Evolutionary conservation across 2,329 filamentous ascomycete species (phyloP).

Genomic region (Xylaria hypoxylon): DNA sequence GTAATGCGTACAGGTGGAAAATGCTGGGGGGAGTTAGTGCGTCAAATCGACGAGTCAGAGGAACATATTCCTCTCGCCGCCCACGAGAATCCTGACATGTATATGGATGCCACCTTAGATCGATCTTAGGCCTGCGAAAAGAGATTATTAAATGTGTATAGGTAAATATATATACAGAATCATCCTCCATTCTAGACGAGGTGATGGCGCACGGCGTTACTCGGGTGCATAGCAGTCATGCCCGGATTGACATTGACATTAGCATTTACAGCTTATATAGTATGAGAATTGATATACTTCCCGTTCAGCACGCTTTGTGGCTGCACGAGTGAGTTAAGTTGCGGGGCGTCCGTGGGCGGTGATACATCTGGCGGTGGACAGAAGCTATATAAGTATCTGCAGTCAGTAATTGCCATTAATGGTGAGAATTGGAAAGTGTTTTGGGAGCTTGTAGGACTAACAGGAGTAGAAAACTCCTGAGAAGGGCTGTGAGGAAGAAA

Average conservation of each 20-base stretch:
- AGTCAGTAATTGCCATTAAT: no score
- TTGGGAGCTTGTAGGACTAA: no score
- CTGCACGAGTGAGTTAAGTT: conserved; percentile 14
- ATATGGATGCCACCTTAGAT: conserved; percentile 20
- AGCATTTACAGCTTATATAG: conserved; percentile 25
- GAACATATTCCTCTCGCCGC: conserved; percentile 9
- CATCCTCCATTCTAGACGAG: neutral
- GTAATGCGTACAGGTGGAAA: conserved; percentile 74
- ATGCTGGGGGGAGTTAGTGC: conserved; percentile 52
- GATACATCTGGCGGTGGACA: conserved; percentile 40
- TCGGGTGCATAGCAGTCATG: neutral
- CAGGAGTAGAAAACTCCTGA: no score
- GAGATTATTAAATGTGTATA: conserved; percentile 4
- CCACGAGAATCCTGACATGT: conserved; percentile 17
- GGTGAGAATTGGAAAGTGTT: no score
- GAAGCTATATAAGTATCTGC: conserved; percentile 10
- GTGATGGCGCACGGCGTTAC: conserved; percentile 6
- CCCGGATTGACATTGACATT: neutral
- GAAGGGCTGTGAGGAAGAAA: conserved; percentile 13
- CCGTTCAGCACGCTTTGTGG: conserved; percentile 31
- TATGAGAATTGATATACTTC: conserved; percentile 2
- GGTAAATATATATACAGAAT: conserved; percentile 12
- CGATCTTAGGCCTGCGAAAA: conserved; percentile 6
- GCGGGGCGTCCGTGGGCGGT: conserved; percentile 1
- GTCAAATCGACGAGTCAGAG: neutral